Evolutionary conservation across 495 filamentous ascomycete species (phyloP), one percentile per base, ranked within the genome.

Genomic region (Neurospora sp.): DNA sequence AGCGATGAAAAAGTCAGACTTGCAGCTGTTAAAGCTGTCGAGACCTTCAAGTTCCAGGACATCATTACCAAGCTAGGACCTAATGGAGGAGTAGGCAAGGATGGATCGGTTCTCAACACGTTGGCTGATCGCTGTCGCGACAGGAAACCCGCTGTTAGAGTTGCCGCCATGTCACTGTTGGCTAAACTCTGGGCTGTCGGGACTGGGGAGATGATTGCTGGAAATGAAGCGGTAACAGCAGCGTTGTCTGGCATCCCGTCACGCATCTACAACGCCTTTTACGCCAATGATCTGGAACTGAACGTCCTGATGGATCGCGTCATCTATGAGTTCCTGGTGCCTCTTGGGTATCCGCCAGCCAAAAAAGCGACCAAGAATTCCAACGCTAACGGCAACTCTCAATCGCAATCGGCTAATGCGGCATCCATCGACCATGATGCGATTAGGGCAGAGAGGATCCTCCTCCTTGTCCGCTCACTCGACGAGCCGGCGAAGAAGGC

Each of bases 151-250:
- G 86, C 88, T 41, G 91, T 99, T 14, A 90, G 95, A 70, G 88
- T 90, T 70, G 94, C 93, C 74, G 94, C 92, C 39, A 97, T 97
- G 90, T 90, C 88, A 42, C 86, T 94, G 39, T 82, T 98, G 14
- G 92, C 89, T 23, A 90, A 91, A 69, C 91, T 97, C 54, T 99
- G 96, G 96, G 96, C 91, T 12, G 94, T 95, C 70, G 95, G 93
- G 1, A 89, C 89, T 23, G 92, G 94, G 27, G 94, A 97, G 74
- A 91, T 99, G 74, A 90, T 92, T 54, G 89, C 90, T 59, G 93
- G 92, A 20, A 91, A 95, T 75, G 93, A 97, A 75, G 82, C 87
- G 9, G 90, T 97, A 18, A 86, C 85, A 6, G 84, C 88, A 31
- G 85, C 93, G 14, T 83, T 99, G 12, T 90, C 90, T 16, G 90